Conservation (phyloP, 495 filamentous ascomycete genomes). For the Xeromyces bisporus region DNA sequence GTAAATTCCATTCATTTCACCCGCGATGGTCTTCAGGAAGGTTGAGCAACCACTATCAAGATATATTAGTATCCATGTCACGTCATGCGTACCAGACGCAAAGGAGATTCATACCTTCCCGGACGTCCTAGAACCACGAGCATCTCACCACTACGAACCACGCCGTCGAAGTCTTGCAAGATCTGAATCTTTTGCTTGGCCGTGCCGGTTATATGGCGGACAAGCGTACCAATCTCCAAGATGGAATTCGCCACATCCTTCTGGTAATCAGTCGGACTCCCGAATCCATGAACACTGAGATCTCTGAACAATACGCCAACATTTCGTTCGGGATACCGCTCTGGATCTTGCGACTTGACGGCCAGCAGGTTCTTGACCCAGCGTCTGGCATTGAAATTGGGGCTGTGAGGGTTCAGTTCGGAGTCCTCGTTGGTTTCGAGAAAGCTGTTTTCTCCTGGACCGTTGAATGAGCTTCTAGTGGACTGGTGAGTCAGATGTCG, state of each 20-base stretch:
- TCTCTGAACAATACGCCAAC: constrained; percentile 38
- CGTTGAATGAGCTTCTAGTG: constrained; percentile 16
- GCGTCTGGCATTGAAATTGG: constrained; percentile 31
- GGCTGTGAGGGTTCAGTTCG: constrained; percentile 26
- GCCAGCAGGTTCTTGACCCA: constrained; percentile 37
- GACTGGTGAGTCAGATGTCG: constrained; percentile 33
- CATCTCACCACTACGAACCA: constrained; percentile 64
- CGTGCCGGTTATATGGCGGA: constrained; percentile 25
- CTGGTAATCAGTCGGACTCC: constrained; percentile 62
- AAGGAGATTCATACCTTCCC: constrained; percentile 23
- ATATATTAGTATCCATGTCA: constrained; percentile 4
- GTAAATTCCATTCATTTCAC: constrained; percentile 59
- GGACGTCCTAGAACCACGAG: constrained; percentile 64
- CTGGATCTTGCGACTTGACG: constrained; percentile 30
- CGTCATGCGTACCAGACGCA: background rate
- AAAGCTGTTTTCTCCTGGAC: constrained; percentile 28
- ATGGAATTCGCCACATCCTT: constrained; percentile 60
- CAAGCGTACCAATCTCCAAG: constrained; percentile 34
- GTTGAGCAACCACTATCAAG: constrained; percentile 45
- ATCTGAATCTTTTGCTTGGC: constrained; percentile 49
- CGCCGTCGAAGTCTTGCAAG: constrained; percentile 52
- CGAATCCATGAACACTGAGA: constrained; percentile 62
- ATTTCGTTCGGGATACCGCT: constrained; percentile 25
- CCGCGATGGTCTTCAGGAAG: constrained; percentile 54
- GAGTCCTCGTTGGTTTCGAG: constrained; percentile 23